A percentile compares a stretch with the other conserved stretches of the same genome.
phyloP scores from a whole-genome alignment of 208 protist genomes.

The Acanthamoeba sp. region DNA sequence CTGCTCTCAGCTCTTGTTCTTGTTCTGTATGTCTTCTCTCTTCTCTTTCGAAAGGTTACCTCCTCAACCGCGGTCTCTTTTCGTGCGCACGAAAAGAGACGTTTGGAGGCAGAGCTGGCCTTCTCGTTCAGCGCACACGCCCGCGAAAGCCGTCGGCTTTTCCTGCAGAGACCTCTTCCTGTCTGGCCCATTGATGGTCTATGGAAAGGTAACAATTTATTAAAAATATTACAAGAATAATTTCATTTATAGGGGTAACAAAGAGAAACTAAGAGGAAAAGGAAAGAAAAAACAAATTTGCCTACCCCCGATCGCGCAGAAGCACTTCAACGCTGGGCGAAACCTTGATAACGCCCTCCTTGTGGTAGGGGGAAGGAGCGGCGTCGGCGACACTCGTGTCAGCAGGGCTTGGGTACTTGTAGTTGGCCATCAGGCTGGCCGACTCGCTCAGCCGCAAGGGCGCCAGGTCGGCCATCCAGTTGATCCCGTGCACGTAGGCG shows the following conservation, averaged over 20 bases:
- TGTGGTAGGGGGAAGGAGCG: neutral
- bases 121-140: no score
- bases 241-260: neutral
- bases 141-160: no score
- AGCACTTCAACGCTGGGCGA: neutral
- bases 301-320: neutral
- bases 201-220: no score
- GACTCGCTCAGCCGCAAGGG: constrained; percentile 62
- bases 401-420: constrained; percentile 51
- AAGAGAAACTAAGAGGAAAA: neutral
- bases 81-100: no score
- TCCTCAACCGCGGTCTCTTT: no score
- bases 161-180: no score
- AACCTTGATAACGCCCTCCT: neutral
- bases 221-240: no score
- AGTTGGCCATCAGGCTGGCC: constrained; percentile 81
- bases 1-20: no score
- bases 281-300: neutral
- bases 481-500: constrained; percentile 69
- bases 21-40: no score
- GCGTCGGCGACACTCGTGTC: neutral
- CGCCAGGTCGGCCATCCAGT: constrained; percentile 76
- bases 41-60: no score
- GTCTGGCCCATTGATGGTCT: no score
- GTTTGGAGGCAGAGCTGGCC: no score